A percentile compares a stretch with the other conserved stretches of the same genome.
Evolutionary conservation across 345 rosid genomes (phyloP).

Genomic region (Hevea brasiliensis): DNA sequence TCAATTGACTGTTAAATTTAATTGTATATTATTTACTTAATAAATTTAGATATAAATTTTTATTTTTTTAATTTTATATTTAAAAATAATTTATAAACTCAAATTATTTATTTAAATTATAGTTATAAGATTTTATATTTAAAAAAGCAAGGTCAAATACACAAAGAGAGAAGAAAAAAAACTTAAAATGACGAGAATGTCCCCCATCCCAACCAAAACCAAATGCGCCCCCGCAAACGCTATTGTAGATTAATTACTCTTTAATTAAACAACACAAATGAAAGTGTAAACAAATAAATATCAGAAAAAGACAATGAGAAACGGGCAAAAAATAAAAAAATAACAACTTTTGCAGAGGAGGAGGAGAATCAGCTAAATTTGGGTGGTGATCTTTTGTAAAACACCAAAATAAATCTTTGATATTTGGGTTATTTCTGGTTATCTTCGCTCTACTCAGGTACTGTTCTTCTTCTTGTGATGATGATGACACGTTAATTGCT

Average conservation of each 20-base stretch:
- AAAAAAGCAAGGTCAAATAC: too few relatives aligned
- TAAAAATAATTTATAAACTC: too few relatives aligned
- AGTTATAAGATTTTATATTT: too few relatives aligned
- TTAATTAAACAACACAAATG: neutral
- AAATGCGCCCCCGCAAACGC: too few relatives aligned
- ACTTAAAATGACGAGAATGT: too few relatives aligned
- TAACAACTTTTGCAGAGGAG: neutral
- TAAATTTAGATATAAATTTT: too few relatives aligned
- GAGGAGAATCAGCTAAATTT: constrained; percentile 13
- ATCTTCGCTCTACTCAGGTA: constrained; percentile 20
- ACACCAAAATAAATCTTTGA: neutral
- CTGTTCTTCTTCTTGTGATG: neutral
- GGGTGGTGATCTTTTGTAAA: neutral
- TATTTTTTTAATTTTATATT: too few relatives aligned
- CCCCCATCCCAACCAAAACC: too few relatives aligned
- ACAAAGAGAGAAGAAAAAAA: too few relatives aligned
- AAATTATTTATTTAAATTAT: too few relatives aligned
- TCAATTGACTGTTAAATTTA: too few relatives aligned
- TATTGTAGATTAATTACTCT: neutral
- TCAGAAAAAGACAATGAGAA: neutral
- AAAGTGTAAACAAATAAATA: neutral
- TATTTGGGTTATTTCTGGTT: neutral
- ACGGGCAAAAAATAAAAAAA: neutral
- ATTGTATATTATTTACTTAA: too few relatives aligned
- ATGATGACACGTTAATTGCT: neutral